phyloP scores from a whole-genome alignment of 768 basidiomycete species.

The Leccinellum albellum region DNA sequence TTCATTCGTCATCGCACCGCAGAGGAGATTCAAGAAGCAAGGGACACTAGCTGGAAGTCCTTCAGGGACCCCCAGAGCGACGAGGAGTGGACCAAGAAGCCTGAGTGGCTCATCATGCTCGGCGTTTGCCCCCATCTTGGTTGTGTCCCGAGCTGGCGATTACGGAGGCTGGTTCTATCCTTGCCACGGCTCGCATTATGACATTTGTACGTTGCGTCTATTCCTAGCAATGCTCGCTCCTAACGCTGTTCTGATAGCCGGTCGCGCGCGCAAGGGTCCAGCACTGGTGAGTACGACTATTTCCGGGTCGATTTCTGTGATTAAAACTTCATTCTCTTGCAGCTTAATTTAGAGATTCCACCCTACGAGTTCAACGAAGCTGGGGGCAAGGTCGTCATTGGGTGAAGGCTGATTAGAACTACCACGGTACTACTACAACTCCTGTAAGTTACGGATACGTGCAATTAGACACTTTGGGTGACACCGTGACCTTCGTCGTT shows the following conservation, averaged over 20 bases:
- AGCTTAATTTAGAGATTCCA: conserved; percentile 95
- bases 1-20: conserved; percentile 96
- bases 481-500: not conserved
- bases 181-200: conserved; percentile 98
- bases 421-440: conserved; percentile 13
- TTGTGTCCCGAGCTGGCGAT: conserved; percentile 96
- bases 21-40: conserved; percentile 91
- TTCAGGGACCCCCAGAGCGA: conserved; percentile 93
- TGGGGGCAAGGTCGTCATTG: conserved; percentile 83
- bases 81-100: conserved; percentile 84
- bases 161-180: conserved; percentile 99
- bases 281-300: conserved; percentile 67
- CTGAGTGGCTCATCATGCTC: conserved; percentile 93
- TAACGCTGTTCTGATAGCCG: conserved; percentile 49
- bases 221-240: not conserved
- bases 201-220: conserved; percentile 68
- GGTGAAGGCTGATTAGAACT: conserved; percentile 40
- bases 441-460: conserved; percentile 19
- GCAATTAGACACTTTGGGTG: conserved; percentile 22
- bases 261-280: conserved; percentile 93
- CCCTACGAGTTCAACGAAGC: conserved; percentile 83
- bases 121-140: conserved; percentile 97
- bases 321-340: conserved; percentile 9
- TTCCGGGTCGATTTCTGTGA: not conserved
- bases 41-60: conserved; percentile 74